A percentile compares a stretch with the other conserved stretches of the same genome.
These are phyloP conservation scores for Viola pubescens DNA, from an alignment of 441 rosid species.

Conservation along the genomic window DNA sequence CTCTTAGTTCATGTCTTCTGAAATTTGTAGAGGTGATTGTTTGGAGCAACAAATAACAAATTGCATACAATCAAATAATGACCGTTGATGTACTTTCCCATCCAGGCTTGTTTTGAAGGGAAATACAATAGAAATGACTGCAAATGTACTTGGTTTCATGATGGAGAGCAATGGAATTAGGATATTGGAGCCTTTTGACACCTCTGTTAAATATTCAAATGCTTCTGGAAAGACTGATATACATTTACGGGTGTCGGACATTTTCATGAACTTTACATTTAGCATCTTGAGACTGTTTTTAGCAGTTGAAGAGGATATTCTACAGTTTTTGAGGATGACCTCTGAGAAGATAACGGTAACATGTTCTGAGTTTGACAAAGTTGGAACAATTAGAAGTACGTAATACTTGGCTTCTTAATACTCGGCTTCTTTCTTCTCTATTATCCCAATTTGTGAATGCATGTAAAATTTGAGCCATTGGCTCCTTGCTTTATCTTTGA, in stretches of 20 bases:
- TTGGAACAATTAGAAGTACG: conserved; percentile 77
- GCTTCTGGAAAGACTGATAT: conserved; percentile 85
- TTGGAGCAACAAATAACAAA: no score
- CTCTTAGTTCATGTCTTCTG: no score
- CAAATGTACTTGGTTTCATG: conserved; percentile 73
- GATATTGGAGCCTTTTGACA: conserved; percentile 95
- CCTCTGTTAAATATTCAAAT: conserved; percentile 66
- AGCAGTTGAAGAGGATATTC: conserved; percentile 90
- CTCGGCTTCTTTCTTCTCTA: conserved; percentile 8
- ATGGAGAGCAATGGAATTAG: conserved; percentile 96
- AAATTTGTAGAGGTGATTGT: no score
- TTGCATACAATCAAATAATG: not conserved
- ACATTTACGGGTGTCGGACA: conserved; percentile 63
- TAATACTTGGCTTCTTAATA: conserved; percentile 7
- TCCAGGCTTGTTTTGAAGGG: conserved; percentile 70
- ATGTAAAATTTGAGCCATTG: conserved; percentile 15
- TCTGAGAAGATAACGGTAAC: conserved; percentile 75
- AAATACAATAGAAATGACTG: conserved; percentile 70
- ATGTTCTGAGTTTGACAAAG: conserved; percentile 92
- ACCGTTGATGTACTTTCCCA: conserved; percentile 21
- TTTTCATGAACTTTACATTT: conserved; percentile 94
- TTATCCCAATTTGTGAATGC: not conserved
- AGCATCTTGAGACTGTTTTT: conserved; percentile 87
- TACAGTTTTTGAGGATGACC: conserved; percentile 80
- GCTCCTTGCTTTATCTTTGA: conserved; percentile 19